Base-by-base conservation (phyloP, 2,329 filamentous ascomycete species). In the Chaetomium olivaceum region DNA sequence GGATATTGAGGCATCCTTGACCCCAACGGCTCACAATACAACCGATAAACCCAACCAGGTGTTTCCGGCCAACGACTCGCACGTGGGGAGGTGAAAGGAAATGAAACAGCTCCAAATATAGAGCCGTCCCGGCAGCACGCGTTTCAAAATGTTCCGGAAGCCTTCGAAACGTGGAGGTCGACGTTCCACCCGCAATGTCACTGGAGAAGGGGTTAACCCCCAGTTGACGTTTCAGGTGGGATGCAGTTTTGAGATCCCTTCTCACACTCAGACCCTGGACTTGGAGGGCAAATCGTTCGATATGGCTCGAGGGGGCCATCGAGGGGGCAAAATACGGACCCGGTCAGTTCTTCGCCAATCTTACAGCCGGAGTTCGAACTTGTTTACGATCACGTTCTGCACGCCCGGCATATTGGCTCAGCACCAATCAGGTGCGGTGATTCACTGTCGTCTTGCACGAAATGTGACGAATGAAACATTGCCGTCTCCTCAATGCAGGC, bases 101-200 rank as follows among this genome's bases (percentile, higher is more conserved):
- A 67, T 63, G 61, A 64, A 61, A 61, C 21, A 36, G 29, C 33
- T 36, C 67, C 67, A 68, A 69, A 65, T 66, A 61, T 67, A 68
- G 60, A 52, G 54, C 39, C 46, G 36, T 54, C 58, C 55, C 61
- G 59, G 55, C 57, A 46, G 23, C 58, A 51, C n/a, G 29, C 50
- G 64, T 65, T 66, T 70, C 67, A 55, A 66, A 67, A 66, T 63
- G 11, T 67, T 68, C 67, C 56, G 12, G 39, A 27, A 58, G 63
- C 25, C 51, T 70, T 67, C 61, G 68, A 67, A 67, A 68, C 64
- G 59, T 62, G 66, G 52, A 58, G 58, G n/a, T 58, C 48, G 27
- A 39, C 25, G 50, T 60, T 57, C 56, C 56, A 51, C 48, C 58
- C 46, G 31, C 36, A 9, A 31, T 51, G 46, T 52, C 54, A 59